Evolutionary conservation across 2,329 filamentous ascomycete species (phyloP).

Genomic region (Dothidotthia symphoricarpi): DNA sequence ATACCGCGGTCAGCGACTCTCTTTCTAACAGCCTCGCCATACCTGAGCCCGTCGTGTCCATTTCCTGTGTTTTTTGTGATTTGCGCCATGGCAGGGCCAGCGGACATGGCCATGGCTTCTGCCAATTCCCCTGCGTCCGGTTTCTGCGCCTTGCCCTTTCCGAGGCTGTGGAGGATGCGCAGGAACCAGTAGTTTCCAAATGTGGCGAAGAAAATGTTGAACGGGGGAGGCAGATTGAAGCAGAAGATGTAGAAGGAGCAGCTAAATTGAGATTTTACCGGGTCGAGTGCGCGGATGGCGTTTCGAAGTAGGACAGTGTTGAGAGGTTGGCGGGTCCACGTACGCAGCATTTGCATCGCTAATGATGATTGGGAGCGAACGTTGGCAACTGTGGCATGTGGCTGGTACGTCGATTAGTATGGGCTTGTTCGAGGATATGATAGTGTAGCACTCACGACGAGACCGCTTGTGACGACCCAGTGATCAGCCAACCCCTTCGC

Average conservation of each 20-base stretch:
- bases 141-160: constrained; percentile 30
- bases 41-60: constrained; percentile 12
- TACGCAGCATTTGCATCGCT: constrained; percentile 52
- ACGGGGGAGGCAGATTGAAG: constrained; percentile 51
- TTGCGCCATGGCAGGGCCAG: constrained; percentile 53
- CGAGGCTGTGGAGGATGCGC: constrained; percentile 42
- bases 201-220: constrained; percentile 47
- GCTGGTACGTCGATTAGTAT: constrained; percentile 29
- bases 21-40: constrained; percentile 42
- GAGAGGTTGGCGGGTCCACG: constrained; percentile 47
- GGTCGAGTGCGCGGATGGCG: constrained; percentile 45
- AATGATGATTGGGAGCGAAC: constrained; percentile 43
- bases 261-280: constrained; percentile 50
- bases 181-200: constrained; percentile 54
- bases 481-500: constrained; percentile 56
- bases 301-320: constrained; percentile 48
- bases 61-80: constrained; percentile 30
- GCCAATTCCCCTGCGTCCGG: constrained; percentile 33
- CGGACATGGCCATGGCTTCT: constrained; percentile 51
- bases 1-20: constrained; percentile 48
- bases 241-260: constrained; percentile 57
- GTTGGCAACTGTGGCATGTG: constrained; percentile 46
- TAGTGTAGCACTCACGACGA: constrained; percentile 47
- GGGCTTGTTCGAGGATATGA: not conserved
- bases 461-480: constrained; percentile 55